A percentile compares a stretch with the other conserved stretches of the same genome.
phyloP scores from a whole-genome alignment of 1,284 basidiomycete genomes.

The Rhizopogon parksii region DNA sequence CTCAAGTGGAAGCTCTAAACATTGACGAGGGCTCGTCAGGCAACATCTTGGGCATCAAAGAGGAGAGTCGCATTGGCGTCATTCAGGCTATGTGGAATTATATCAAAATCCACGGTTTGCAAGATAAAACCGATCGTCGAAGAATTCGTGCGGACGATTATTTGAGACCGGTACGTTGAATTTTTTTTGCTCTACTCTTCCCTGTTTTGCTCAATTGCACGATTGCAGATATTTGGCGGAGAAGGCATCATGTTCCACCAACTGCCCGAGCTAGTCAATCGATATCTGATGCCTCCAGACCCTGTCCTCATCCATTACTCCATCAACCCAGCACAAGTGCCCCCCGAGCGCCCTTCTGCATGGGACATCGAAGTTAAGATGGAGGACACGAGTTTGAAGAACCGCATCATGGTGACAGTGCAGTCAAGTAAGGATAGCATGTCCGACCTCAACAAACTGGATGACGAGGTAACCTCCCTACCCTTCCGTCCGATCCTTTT shows the following conservation, averaged over 20 bases:
- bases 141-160: slow-evolving; percentile 73
- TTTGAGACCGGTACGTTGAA: slow-evolving; percentile 49
- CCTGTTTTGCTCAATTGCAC: slow-evolving; percentile 1
- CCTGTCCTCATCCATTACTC: slow-evolving; percentile 83
- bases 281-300: slow-evolving; percentile 72
- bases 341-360: slow-evolving; percentile 60
- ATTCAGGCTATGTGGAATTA: slow-evolving; percentile 90
- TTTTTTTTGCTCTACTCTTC: background rate
- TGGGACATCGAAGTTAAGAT: slow-evolving; percentile 90
- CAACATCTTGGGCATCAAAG: slow-evolving; percentile 71
- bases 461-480: slow-evolving; percentile 68
- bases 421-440: slow-evolving; percentile 64
- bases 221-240: slow-evolving; percentile 54
- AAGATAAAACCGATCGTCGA: slow-evolving; percentile 86
- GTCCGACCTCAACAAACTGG: slow-evolving; percentile 67
- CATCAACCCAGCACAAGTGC: slow-evolving; percentile 49
- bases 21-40: slow-evolving; percentile 29
- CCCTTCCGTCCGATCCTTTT: slow-evolving; percentile 8
- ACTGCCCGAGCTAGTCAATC: slow-evolving; percentile 82
- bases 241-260: slow-evolving; percentile 72
- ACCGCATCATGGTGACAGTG: slow-evolving; percentile 73
- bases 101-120: slow-evolving; percentile 80
- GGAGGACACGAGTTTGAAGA: slow-evolving; percentile 75
- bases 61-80: slow-evolving; percentile 80
- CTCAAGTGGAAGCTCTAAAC: background rate